A percentile compares a stretch with the other conserved stretches of the same genome.
phyloP scores from a whole-genome alignment of 148 eudicot species.

The Pharnaceum exiguum region DNA sequence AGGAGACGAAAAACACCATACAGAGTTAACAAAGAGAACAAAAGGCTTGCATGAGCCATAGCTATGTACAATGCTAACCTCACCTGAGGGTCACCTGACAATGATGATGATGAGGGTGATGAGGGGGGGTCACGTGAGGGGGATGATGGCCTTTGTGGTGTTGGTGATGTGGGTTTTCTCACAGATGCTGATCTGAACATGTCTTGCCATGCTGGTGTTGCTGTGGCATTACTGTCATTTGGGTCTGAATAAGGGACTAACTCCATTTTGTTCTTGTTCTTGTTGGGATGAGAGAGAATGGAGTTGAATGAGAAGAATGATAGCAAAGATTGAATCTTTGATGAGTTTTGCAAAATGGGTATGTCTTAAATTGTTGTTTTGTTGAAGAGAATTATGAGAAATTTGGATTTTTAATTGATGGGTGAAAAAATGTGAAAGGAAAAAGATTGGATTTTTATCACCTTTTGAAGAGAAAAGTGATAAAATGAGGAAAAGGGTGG shows the following conservation, averaged over 20 bases:
- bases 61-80: slow-evolving; percentile 76
- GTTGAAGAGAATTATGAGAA: too few relatives aligned
- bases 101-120: slow-evolving; percentile 14
- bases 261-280: slow-evolving; percentile 37
- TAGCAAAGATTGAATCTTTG: background rate
- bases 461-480: too few relatives aligned
- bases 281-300: background rate
- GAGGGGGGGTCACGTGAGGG: slow-evolving; percentile 40
- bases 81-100: slow-evolving; percentile 65
- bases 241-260: slow-evolving; percentile 61
- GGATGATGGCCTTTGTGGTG: slow-evolving; percentile 24
- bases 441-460: too few relatives aligned
- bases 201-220: slow-evolving; percentile 56
- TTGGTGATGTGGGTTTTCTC: slow-evolving; percentile 30
- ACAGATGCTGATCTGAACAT: slow-evolving; percentile 79
- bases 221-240: slow-evolving; percentile 21
- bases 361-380: too few relatives aligned
- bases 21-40: slow-evolving; percentile 52
- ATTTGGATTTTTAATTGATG: too few relatives aligned
- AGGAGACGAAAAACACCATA: slow-evolving; percentile 61
- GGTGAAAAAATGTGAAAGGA: too few relatives aligned
- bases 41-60: slow-evolving; percentile 85
- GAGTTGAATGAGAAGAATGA: background rate
- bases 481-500: too few relatives aligned
- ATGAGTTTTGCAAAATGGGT: background rate